Evolutionary conservation across 768 basidiomycete species (phyloP), one percentile per base, ranked within the genome.

Genomic region (Tylopilus rubrobrunneus): DNA sequence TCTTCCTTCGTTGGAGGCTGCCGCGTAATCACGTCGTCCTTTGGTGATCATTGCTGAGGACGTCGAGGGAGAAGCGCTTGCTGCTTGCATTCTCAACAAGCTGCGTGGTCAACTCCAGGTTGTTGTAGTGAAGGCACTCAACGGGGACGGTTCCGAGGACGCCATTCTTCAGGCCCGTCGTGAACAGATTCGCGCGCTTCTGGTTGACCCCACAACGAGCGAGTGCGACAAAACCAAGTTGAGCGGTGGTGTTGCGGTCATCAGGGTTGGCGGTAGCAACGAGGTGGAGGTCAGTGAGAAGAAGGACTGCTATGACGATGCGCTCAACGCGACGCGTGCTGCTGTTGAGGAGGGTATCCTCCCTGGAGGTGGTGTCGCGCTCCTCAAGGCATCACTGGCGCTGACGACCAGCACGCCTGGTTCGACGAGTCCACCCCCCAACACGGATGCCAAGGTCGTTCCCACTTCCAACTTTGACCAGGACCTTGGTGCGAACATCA

Each of bases 201-300:
- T 98, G 64, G 76, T 75, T 36, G 96, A 98, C 74, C 62, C 81
- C 15, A 83, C 89, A 7, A 98, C 96, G 31, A 85, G 83, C 64
- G 96, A 99, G 56, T 98, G 87, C 69, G 95, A 99, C 82, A 81
- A 84, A 66, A 86, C 86, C 60, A 98, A 99, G 81, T 79, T 98
- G 49, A 84, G 83, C 43, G 96, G 96, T 43, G 96, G 96, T 73
- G 96, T 98, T 45, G 96, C 96, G 15, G 95, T 98, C 73, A 98
- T 98, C 81, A 94, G 92, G 74, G 96, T 98, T 52, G 96, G 25
- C 5, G 95, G 96, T 17, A 76, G 86, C 23, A 84, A 81, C 49
- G 96, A 98, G 72, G 96, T 98, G 48, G 96, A 98, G 74, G 95
- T 98, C 56, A 81, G 95, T 7, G 96, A 98, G 82, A 98, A 98